phyloP scores from a whole-genome alignment of 768 basidiomycete species.

The Suillus paluster region DNA sequence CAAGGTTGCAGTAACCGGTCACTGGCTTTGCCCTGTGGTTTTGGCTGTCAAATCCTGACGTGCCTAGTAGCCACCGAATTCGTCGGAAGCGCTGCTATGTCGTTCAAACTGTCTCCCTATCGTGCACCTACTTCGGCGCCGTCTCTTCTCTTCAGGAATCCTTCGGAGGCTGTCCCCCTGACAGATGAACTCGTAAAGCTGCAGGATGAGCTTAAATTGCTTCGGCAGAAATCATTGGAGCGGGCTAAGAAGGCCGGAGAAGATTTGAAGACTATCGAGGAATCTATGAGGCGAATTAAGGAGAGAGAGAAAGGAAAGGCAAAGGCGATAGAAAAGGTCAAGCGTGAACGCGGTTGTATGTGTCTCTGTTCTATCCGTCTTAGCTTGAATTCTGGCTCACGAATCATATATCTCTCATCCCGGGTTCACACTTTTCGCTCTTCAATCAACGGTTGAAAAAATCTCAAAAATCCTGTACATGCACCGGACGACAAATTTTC shows the following conservation, averaged over 20 bases:
- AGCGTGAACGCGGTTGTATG: conserved; percentile 79
- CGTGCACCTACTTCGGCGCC: conserved; percentile 51
- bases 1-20: conserved; percentile 14
- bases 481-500: neutral
- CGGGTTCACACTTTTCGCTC: conserved; percentile 12
- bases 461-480: conserved; percentile 14
- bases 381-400: conserved; percentile 16
- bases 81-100: conserved; percentile 49
- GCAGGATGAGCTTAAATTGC: conserved; percentile 59
- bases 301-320: conserved; percentile 78
- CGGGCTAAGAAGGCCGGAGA: conserved; percentile 76
- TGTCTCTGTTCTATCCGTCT: conserved; percentile 31
- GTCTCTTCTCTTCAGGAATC: conserved; percentile 65
- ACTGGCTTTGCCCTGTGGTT: conserved; percentile 15
- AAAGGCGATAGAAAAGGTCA: conserved; percentile 70
- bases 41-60: conserved; percentile 15
- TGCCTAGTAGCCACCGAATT: conserved; percentile 17
- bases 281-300: conserved; percentile 75
- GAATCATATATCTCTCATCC: conserved; percentile 21
- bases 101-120: conserved; percentile 61
- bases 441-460: conserved; percentile 16
- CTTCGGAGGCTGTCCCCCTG: conserved; percentile 68
- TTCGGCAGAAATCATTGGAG: conserved; percentile 59
- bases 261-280: conserved; percentile 75
- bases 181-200: conserved; percentile 73